phyloP scores from a whole-genome alignment of 2,329 filamentous ascomycete species.

The Pseudogymnoascus sp. region DNA sequence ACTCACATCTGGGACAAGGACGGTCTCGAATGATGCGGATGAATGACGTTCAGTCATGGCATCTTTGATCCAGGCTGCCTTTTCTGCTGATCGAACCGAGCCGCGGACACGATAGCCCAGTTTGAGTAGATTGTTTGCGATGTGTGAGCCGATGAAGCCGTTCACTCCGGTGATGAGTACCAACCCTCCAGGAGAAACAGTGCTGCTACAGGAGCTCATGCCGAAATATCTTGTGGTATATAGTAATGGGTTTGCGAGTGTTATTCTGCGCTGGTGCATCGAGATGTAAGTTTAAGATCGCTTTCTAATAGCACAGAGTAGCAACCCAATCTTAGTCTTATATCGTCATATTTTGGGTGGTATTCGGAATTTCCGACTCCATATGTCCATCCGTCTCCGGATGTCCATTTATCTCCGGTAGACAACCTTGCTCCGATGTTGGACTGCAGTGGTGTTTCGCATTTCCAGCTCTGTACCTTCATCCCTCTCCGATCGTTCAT shows the following conservation, averaged over 20 bases:
- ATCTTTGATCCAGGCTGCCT: slow-evolving; percentile 16
- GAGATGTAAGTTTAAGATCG: not conserved
- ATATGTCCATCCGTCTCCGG: not conserved
- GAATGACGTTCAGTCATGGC: slow-evolving; percentile 19
- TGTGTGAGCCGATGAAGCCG: slow-evolving; percentile 37
- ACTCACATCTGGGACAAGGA: slow-evolving; percentile 31
- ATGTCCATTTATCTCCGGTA: not conserved
- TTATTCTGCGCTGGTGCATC: not conserved
- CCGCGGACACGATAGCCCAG: slow-evolving; percentile 38
- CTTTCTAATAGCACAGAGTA: not conserved
- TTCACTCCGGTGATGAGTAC: slow-evolving; percentile 41
- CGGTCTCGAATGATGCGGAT: slow-evolving; percentile 21
- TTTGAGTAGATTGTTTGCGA: slow-evolving; percentile 33
- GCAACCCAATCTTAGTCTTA: not conserved
- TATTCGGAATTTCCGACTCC: not conserved
- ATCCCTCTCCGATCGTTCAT: not conserved
- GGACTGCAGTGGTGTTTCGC: not conserved
- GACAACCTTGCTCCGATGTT: not conserved
- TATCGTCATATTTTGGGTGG: not conserved
- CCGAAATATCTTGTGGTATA: not conserved
- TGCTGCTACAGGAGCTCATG: not conserved
- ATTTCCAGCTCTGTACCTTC: not conserved
- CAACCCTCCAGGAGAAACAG: slow-evolving; percentile 14
- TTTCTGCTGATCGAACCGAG: slow-evolving; percentile 30
- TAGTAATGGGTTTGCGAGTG: not conserved